Percentiles rank a stretch among this genome's conserved stretches.
These are phyloP conservation scores for Ceratocystis colombiana DNA, from an alignment of 2,329 filamentous ascomycete genomes.

Conservation along the genomic window DNA sequence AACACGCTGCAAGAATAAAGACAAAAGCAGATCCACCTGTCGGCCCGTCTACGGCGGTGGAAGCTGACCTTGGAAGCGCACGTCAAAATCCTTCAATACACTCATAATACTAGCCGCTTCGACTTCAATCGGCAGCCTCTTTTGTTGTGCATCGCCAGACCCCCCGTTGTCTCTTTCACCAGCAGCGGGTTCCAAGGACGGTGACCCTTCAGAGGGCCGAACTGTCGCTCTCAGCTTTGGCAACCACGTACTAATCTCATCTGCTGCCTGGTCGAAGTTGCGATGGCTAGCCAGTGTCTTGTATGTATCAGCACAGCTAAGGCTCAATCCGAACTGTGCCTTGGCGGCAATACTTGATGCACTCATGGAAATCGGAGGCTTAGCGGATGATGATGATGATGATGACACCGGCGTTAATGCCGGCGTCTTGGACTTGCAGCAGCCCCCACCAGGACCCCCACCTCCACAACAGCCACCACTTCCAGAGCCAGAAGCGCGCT, in stretches of 20 bases:
- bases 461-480: slow-evolving; percentile 55
- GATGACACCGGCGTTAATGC: slow-evolving; percentile 27
- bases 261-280: slow-evolving; percentile 61
- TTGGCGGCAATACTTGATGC: slow-evolving; percentile 28
- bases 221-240: slow-evolving; percentile 56
- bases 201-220: slow-evolving; percentile 28
- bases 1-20: not conserved
- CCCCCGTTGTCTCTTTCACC: not conserved
- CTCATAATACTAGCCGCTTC: slow-evolving; percentile 79
- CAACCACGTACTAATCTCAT: slow-evolving; percentile 66
- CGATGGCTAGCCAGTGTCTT: slow-evolving; percentile 68
- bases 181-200: slow-evolving; percentile 30
- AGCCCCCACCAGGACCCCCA: slow-evolving; percentile 48
- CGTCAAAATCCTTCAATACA: slow-evolving; percentile 70
- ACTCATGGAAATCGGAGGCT: slow-evolving; percentile 3
- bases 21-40: not conserved
- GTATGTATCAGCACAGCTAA: slow-evolving; percentile 68
- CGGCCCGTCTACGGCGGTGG: not conserved
- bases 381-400: slow-evolving; percentile 31
- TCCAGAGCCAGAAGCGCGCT: slow-evolving; percentile 35
- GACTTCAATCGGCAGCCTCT: slow-evolving; percentile 57
- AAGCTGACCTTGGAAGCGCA: slow-evolving; percentile 46
- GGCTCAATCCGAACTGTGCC: slow-evolving; percentile 42
- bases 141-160: slow-evolving; percentile 27
- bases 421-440: slow-evolving; percentile 46